Conservation (phyloP, 1,284 basidiomycete genomes). For the Exobasidium cylindrosporum region DNA sequence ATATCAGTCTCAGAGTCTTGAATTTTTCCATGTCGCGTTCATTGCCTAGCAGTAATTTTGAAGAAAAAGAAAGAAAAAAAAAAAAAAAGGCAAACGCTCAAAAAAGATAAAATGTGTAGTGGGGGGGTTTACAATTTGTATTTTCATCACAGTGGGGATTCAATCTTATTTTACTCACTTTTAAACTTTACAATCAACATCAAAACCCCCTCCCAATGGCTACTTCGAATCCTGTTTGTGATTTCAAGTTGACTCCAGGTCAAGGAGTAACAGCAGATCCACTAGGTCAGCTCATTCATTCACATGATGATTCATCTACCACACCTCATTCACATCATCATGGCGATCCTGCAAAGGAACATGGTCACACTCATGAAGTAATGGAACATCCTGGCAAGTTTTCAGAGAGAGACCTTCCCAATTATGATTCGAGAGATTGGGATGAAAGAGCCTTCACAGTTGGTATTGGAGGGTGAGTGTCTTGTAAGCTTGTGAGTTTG, state of each 20-base stretch:
- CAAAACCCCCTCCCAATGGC: neutral
- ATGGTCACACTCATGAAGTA: conserved; percentile 50
- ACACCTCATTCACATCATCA: conserved; percentile 32
- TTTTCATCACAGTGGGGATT: too few relatives aligned
- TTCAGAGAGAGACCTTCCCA: conserved; percentile 84
- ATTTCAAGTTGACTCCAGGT: conserved; percentile 3
- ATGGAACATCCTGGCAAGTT: conserved; percentile 70
- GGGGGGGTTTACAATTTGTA: too few relatives aligned
- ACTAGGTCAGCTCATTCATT: conserved; percentile 14
- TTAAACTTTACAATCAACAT: too few relatives aligned
- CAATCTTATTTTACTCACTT: too few relatives aligned
- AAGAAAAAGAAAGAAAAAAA: too few relatives aligned
- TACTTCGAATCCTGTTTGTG: neutral
- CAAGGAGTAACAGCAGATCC: neutral
- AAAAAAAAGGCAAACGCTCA: too few relatives aligned
- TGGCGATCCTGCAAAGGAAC: conserved; percentile 26
- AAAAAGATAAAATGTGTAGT: too few relatives aligned
- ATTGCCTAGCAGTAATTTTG: too few relatives aligned
- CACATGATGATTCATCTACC: conserved; percentile 17
- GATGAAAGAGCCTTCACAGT: conserved; percentile 91
- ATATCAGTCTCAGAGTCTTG: too few relatives aligned
- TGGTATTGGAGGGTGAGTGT: conserved; percentile 15
- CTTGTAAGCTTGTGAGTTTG: conserved; percentile 6
- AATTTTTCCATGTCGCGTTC: too few relatives aligned
- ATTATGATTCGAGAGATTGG: conserved; percentile 80